phyloP scores from a whole-genome alignment of 257 asterid genomes.

The Leptodermis oblonga region DNA sequence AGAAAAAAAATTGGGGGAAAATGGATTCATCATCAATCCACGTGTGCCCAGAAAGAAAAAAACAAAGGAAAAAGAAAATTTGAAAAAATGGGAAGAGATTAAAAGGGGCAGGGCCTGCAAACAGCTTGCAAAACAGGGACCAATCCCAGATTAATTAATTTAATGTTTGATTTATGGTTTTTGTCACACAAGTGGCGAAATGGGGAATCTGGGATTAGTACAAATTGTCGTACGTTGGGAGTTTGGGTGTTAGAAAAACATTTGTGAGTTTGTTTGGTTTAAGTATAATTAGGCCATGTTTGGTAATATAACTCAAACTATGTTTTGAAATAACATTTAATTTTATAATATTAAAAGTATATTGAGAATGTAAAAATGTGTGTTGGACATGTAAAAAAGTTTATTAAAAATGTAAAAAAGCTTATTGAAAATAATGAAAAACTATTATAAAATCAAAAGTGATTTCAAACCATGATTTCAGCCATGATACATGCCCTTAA shows the following conservation, averaged over 20 bases:
- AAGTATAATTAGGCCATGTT: neutral
- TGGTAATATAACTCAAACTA: too few relatives aligned
- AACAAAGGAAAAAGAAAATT: neutral
- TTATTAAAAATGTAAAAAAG: too few relatives aligned
- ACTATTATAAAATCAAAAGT: too few relatives aligned
- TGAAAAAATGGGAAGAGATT: neutral
- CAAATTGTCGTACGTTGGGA: constrained; percentile 21
- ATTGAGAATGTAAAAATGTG: too few relatives aligned
- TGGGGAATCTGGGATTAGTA: constrained; percentile 14
- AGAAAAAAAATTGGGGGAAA: neutral
- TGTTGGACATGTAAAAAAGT: too few relatives aligned
- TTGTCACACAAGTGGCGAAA: constrained; percentile 3
- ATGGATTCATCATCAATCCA: neutral
- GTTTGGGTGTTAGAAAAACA: neutral
- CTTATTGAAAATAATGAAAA: too few relatives aligned
- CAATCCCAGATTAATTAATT: constrained; percentile 21
- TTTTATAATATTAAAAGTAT: too few relatives aligned
- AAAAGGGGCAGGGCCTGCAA: constrained; percentile 34
- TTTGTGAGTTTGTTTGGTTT: neutral
- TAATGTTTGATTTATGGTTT: neutral
- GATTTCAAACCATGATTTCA: too few relatives aligned
- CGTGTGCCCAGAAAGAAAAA: neutral
- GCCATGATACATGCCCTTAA: too few relatives aligned
- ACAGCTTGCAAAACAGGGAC: constrained; percentile 51
- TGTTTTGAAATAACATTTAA: neutral